Conservation (phyloP, 352 stramenopile genomes). For the Globisporangium iwayamae region DNA sequence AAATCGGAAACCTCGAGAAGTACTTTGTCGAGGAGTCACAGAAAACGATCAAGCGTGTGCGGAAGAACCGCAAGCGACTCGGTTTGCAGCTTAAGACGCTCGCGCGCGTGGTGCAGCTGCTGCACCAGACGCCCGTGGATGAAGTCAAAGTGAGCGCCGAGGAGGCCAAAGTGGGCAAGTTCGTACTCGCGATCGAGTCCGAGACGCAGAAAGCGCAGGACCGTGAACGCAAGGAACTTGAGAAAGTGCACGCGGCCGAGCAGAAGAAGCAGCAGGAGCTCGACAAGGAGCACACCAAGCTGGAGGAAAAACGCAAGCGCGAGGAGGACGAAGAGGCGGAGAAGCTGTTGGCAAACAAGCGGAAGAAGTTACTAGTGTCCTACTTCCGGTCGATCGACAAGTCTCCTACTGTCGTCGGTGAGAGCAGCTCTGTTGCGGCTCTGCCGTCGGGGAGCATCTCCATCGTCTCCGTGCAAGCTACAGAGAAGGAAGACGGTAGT, state of each 20-base stretch:
- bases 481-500: conserved; percentile 1
- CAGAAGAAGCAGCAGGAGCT: conserved; percentile 56
- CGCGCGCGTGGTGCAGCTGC: conserved; percentile 54
- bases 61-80: conserved; percentile 75
- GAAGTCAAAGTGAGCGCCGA: conserved; percentile 78
- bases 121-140: conserved; percentile 65
- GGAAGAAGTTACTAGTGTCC: conserved; percentile 56
- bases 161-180: conserved; percentile 79
- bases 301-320: conserved; percentile 58
- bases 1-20: conserved; percentile 71
- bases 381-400: conserved; percentile 60
- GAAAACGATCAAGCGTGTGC: conserved; percentile 75
- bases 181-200: conserved; percentile 55
- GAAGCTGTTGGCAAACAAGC: conserved; percentile 44
- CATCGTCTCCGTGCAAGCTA: not conserved
- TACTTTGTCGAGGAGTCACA: conserved; percentile 66
- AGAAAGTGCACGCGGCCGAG: conserved; percentile 45
- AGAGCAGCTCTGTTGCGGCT: not conserved
- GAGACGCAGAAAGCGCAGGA: conserved; percentile 62
- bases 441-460: not conserved
- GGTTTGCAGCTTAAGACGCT: conserved; percentile 71
- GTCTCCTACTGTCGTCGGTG: not conserved
- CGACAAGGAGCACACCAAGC: conserved; percentile 56
- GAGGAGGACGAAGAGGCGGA: conserved; percentile 50
- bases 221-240: conserved; percentile 51